Conservation (phyloP, 164 flowering plant genomes). For the Hamamelis virginiana region DNA sequence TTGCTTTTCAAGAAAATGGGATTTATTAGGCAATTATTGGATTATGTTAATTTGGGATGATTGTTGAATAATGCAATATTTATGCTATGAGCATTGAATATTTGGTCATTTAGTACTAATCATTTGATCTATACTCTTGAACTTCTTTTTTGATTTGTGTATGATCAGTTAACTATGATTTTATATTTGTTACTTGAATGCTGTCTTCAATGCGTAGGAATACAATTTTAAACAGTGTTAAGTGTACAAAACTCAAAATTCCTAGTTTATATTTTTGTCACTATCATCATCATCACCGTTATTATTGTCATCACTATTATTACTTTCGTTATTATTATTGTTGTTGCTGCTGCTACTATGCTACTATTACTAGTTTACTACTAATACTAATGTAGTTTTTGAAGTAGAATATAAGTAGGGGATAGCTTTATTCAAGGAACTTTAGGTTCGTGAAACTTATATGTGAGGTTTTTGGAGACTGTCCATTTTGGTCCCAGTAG, state of each 20-base stretch:
- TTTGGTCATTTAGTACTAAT: neutral
- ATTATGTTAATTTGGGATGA: neutral
- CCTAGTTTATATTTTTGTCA: neutral
- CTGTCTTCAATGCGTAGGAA: neutral
- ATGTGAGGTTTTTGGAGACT: neutral
- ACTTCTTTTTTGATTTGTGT: neutral
- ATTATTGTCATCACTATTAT: neutral
- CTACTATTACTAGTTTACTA: neutral
- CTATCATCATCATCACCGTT: neutral
- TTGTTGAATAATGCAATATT: neutral
- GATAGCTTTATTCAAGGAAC: neutral
- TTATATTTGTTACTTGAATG: neutral
- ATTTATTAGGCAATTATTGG: neutral
- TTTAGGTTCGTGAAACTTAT: neutral
- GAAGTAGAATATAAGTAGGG: neutral
- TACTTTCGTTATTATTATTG: neutral
- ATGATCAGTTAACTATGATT: neutral
- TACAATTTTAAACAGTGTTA: neutral
- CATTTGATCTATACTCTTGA: neutral
- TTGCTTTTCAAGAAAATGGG: neutral
- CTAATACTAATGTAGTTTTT: neutral
- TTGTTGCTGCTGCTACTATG: neutral
- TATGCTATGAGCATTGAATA: neutral
- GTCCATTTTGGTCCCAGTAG: too few relatives aligned
- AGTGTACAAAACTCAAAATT: neutral